Base-by-base conservation (phyloP, 768 basidiomycete genomes). In the Rhizopogon vinicolor region DNA sequence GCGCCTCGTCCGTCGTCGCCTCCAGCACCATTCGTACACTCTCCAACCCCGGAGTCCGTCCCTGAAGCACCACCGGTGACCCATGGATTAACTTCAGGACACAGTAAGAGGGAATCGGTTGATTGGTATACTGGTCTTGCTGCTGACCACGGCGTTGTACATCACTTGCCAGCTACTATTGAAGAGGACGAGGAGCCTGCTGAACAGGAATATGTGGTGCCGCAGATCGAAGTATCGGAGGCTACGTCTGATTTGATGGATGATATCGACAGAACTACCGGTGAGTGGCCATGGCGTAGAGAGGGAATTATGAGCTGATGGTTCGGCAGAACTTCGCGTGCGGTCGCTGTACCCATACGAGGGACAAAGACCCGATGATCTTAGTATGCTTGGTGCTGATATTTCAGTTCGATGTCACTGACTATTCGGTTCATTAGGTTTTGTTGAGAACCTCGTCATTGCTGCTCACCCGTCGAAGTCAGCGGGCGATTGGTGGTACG, bases 401-500 rank as follows among this genome's bases (percentile, higher is more conserved):
- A 16, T 35, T 13, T 22, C 5, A 7, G 4, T 1, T 3, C 19
- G 31, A 35, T 48, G 35, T 37, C 2, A 8, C 55, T 64, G 39
- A 60, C 35, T 28, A 29, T 42, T 53, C 12, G 52, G 33, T 33
- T 63, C 39, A 54, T 9, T 50, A 95, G 89, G 80, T 18, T 98
- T 99, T 71, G 80, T 70, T 25, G 86, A 89, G 65, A 93, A 98
- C 68, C 64, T 85, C 25, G 78, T 94, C 49, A 72, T 98, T 12
- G 70, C 75, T 35, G 93, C 90, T 10, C 82, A 96, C 69, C 93
- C 94, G 0, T 91, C 94, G 16, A 96, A 91, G 69, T 76, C 85
- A 33, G 84, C 80, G 18, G 85, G 89, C 40, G 91, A 93, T 58
- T 98, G 97, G 97, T 96, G 93, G 91, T 91, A 89, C 66, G 94